Percentiles rank a stretch among this genome's conserved stretches.
Evolutionary conservation across 441 rosid genomes (phyloP).

Genomic region (Biscutella laevigata): DNA sequence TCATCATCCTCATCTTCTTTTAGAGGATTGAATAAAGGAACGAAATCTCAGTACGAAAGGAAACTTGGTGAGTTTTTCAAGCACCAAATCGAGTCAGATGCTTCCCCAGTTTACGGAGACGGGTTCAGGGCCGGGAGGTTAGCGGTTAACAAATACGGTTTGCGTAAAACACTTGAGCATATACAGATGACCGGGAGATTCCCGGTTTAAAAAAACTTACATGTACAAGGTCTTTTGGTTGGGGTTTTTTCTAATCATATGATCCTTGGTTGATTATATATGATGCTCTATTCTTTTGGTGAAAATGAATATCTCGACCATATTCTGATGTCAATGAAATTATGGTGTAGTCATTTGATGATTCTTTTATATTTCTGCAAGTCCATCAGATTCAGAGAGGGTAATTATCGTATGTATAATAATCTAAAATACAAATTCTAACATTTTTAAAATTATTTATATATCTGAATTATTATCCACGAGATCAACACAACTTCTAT

Average conservation of each 20-base stretch:
- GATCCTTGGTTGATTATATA: conserved; percentile 17
- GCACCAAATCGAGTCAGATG: conserved; percentile 59
- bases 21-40: conserved; percentile 27
- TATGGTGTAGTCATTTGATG: background rate
- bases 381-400: conserved; percentile 2
- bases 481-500: no score
- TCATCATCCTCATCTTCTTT: conserved; percentile 37
- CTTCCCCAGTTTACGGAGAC: conserved; percentile 67
- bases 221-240: background rate
- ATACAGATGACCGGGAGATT: conserved; percentile 52
- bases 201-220: conserved; percentile 37
- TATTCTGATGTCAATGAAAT: conserved; percentile 3
- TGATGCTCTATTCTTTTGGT: conserved; percentile 21
- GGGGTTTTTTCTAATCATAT: conserved; percentile 2
- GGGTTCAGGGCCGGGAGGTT: conserved; percentile 60
- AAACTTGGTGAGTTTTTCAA: conserved; percentile 64
- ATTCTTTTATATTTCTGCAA: conserved; percentile 13
- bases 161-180: conserved; percentile 51
- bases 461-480: no score
- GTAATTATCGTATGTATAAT: no score
- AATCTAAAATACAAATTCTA: no score
- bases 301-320: conserved; percentile 7
- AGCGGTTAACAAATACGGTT: conserved; percentile 56
- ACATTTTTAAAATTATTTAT: no score
- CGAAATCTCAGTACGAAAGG: conserved; percentile 40